Base-by-base conservation (phyloP, 169 alveolate species). In the Eimeria brunetti region DNA sequence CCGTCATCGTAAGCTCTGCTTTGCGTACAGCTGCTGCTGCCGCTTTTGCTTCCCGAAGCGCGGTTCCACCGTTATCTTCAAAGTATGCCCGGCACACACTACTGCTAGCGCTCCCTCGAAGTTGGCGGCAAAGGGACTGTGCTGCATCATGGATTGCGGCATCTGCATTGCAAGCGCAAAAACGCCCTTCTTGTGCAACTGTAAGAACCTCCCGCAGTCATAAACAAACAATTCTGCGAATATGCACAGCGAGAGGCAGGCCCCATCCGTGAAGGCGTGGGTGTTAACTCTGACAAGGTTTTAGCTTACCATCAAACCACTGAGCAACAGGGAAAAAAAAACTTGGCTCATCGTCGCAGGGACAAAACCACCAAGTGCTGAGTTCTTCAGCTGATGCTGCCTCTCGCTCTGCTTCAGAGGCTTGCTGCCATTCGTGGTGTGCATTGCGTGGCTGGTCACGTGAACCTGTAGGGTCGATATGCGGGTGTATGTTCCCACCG, bases 1-100 rank as follows among this genome's bases (percentile, higher is more conserved):
- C 80, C 44, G 27, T 49, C 5, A 44, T 60, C 81, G 30, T 27
- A 11, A 64, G 83, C 18, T 38, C 89, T 53, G 95, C 78, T 30
- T 67, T 60, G 83, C 90, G 81, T 36, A 73, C 85, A 64, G 94
- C 94, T 53, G 85, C 30, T 30, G 85, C 94, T 6, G 94, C 94
- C 20, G 85, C 84, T 64, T 44, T 53, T 24, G 94, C 94, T 33
- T 69, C 86, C 86, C 94, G 83, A 18, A 69, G 56, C 18, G 85
- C 69, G 27, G 56, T 33, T 30, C 71, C 84, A 36, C 64, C 30
- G 27, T 36, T 44, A 49, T 85, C 91, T 60, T 62, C 91, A 38
- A 85, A 85, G 60, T 60, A 62, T 12, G 91, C 78, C 64, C 80
- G 62, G 46, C 91, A 85, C n/a, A 85, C 91, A 53, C 91, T 85